Conservation (phyloP, 257 asterid genomes). For the Lavandula angustifolia region DNA sequence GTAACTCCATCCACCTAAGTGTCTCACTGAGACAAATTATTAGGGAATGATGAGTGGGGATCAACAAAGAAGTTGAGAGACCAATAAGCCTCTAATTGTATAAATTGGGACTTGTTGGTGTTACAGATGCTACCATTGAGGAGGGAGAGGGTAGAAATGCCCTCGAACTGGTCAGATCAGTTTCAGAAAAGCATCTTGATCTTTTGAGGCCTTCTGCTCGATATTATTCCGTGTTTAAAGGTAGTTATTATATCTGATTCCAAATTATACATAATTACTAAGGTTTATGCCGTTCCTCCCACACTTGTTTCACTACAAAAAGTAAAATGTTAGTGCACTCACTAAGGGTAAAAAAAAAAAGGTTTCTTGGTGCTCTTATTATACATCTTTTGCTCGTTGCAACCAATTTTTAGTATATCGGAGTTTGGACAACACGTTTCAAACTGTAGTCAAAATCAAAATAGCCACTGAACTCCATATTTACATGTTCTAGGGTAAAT, state of each 20-base stretch:
- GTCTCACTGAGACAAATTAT: no score
- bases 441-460: neutral
- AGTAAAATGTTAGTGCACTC: neutral
- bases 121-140: conserved; percentile 71
- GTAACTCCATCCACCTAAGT: conserved; percentile 1
- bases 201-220: conserved; percentile 96
- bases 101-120: conserved; percentile 52
- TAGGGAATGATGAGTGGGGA: conserved; percentile 18
- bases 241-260: conserved; percentile 47
- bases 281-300: neutral
- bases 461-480: neutral
- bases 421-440: neutral
- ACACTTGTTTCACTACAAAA: neutral
- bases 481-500: neutral
- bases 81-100: conserved; percentile 36
- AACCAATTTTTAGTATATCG: neutral
- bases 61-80: conserved; percentile 6
- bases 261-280: conserved; percentile 1
- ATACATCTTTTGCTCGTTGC: conserved; percentile 1
- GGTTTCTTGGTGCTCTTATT: conserved; percentile 3
- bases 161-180: conserved; percentile 77
- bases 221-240: conserved; percentile 78
- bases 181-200: conserved; percentile 89
- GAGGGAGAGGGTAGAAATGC: conserved; percentile 74
- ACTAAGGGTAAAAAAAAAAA: neutral